These are phyloP conservation scores for Floccularia luteovirens DNA, from an alignment of 768 basidiomycete species.

Conservation along the genomic window DNA sequence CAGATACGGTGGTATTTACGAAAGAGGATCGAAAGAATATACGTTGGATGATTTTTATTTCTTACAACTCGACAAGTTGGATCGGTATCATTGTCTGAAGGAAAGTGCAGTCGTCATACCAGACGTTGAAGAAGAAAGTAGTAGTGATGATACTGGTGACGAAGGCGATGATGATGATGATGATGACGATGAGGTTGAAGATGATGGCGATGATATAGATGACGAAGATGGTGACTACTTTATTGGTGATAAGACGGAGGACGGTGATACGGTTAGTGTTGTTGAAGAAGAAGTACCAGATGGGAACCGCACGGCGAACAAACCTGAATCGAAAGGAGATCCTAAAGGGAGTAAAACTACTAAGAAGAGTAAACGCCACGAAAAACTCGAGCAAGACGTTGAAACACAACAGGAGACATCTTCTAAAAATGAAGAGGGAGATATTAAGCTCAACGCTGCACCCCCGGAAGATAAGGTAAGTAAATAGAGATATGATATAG, in stretches of 20 bases:
- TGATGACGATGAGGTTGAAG: conserved; percentile 37
- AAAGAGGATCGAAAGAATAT: conserved; percentile 75
- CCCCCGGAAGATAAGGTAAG: no score
- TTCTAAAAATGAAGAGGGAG: no score
- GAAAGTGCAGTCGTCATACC: conserved; percentile 54
- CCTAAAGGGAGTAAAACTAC: no score
- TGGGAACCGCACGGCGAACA: conserved; percentile 3
- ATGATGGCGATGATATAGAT: conserved; percentile 38
- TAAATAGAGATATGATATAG: no score
- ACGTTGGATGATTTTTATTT: conserved; percentile 86
- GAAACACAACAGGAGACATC: no score
- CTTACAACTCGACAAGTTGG: conserved; percentile 79
- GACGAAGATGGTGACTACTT: conserved; percentile 32
- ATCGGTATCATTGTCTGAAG: conserved; percentile 68
- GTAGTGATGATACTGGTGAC: conserved; percentile 53
- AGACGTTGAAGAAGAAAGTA: conserved; percentile 54
- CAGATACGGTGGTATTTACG: conserved; percentile 87
- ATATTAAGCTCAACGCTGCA: no score
- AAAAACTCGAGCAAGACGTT: conserved; percentile 2
- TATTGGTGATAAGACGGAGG: conserved; percentile 23
- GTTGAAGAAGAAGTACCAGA: conserved; percentile 21
- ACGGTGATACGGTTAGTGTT: conserved; percentile 15
- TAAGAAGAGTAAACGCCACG: no score
- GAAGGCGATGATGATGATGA: conserved; percentile 52
- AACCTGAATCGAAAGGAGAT: conserved; percentile 5